These are phyloP conservation scores for Cladosporium cucumerinum DNA, from an alignment of 2,329 filamentous ascomycete species.

Conservation along the genomic window DNA sequence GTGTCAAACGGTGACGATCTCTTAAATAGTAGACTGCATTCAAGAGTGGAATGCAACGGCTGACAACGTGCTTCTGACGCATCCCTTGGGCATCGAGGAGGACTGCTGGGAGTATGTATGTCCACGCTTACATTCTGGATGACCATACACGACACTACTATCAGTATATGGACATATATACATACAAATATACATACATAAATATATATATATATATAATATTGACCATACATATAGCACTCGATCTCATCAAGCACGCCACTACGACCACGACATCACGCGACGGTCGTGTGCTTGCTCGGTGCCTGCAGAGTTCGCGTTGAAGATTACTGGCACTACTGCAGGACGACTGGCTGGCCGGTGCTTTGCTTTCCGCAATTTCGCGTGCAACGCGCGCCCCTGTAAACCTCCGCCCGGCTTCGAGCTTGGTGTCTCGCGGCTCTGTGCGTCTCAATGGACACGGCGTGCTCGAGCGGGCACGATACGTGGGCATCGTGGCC, in stretches of 20 bases:
- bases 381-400: conserved; percentile 12
- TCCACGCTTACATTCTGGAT: too few relatives aligned
- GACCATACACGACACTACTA: too few relatives aligned
- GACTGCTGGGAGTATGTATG: not conserved
- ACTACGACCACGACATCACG: not conserved
- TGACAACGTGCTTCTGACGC: not conserved
- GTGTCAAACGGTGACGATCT: conserved; percentile 9
- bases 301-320: not conserved
- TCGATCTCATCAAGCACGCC: not conserved
- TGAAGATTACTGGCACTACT: conserved; percentile 2
- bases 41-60: not conserved
- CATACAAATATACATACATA: too few relatives aligned
- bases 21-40: not conserved
- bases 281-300: not conserved
- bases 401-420: not conserved
- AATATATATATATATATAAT: not conserved
- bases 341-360: not conserved
- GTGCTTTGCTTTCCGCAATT: not conserved
- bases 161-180: too few relatives aligned
- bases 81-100: not conserved
- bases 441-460: conserved; percentile 5
- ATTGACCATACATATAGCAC: not conserved
- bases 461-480: not conserved
- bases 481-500: not conserved
- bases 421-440: conserved; percentile 12